Conservation (phyloP, 345 rosid genomes). For the Populus simonii region DNA sequence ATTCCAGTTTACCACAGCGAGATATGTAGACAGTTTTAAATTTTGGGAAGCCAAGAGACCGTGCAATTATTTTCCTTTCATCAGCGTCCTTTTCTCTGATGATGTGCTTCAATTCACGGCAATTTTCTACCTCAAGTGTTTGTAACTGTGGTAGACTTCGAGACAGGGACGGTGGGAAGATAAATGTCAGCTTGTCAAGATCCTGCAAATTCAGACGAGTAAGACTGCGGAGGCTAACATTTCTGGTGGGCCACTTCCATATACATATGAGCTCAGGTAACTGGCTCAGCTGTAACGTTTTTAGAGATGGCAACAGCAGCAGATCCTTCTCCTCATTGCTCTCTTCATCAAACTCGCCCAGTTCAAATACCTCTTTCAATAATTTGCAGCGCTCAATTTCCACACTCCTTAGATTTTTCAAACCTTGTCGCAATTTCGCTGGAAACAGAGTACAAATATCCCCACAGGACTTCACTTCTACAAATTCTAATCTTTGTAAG, state of each 20-base stretch:
- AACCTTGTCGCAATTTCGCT: too few relatives aligned
- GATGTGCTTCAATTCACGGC: background rate
- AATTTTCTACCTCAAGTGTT: background rate
- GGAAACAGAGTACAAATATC: too few relatives aligned
- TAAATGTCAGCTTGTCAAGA: too few relatives aligned
- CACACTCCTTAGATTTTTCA: too few relatives aligned
- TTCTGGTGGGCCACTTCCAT: background rate
- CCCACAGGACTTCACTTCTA: too few relatives aligned
- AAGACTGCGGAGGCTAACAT: slow-evolving; percentile 6
- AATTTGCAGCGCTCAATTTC: too few relatives aligned
- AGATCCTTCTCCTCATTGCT: too few relatives aligned
- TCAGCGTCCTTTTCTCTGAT: background rate
- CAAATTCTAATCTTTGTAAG: too few relatives aligned
- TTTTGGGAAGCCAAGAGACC: background rate
- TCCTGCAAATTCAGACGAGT: background rate
- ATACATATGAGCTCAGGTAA: background rate
- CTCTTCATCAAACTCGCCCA: too few relatives aligned
- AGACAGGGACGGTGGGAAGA: slow-evolving; percentile 3
- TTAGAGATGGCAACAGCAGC: too few relatives aligned
- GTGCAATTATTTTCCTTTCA: background rate
- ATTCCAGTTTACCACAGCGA: background rate
- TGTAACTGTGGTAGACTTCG: background rate
- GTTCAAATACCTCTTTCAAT: too few relatives aligned
- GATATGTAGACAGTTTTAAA: background rate
- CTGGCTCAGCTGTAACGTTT: too few relatives aligned